Conservation (phyloP, 352 stramenopile species). For the Phytophthora nicotianae region DNA sequence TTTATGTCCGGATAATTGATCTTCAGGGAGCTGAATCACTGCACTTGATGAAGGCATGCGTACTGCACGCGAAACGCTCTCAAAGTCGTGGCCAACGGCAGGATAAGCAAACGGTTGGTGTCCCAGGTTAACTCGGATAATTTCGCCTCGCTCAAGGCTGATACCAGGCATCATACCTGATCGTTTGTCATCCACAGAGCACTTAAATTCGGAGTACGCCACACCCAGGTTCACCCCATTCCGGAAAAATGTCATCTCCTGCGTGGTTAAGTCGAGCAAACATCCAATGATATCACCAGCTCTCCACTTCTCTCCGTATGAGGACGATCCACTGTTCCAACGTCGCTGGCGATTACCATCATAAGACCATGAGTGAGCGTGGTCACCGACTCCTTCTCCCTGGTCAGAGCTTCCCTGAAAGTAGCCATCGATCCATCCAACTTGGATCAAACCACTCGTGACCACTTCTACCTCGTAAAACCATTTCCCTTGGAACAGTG, state of each 20-base stretch:
- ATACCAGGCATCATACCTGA: constrained; percentile 87
- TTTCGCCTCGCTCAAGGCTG: constrained; percentile 85
- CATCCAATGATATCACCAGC: constrained; percentile 93
- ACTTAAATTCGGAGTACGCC: constrained; percentile 76
- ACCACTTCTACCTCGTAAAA: constrained; percentile 95
- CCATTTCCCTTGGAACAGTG: constrained; percentile 87
- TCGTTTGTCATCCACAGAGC: constrained; percentile 46
- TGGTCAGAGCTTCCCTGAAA: constrained; percentile 92
- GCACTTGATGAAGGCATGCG: constrained; percentile 45
- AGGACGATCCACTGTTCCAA: constrained; percentile 90
- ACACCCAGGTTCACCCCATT: constrained; percentile 87
- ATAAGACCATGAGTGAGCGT: constrained; percentile 93
- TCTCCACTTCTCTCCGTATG: constrained; percentile 92
- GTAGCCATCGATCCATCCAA: constrained; percentile 92
- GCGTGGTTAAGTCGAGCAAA: constrained; percentile 77
- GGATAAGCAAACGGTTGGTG: constrained; percentile 82
- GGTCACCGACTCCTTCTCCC: constrained; percentile 91
- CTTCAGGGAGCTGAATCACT: constrained; percentile 33
- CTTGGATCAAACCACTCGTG: constrained; percentile 91
- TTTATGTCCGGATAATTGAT: constrained; percentile 1
- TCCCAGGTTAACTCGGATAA: constrained; percentile 87
- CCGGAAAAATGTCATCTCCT: constrained; percentile 89
- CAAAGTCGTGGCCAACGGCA: constrained; percentile 62
- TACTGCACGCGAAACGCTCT: constrained; percentile 69
- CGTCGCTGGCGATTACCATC: constrained; percentile 91